phyloP scores from a whole-genome alignment of 1,139 yeast genomes.

The Yamadazyma spencermartinsiae region DNA sequence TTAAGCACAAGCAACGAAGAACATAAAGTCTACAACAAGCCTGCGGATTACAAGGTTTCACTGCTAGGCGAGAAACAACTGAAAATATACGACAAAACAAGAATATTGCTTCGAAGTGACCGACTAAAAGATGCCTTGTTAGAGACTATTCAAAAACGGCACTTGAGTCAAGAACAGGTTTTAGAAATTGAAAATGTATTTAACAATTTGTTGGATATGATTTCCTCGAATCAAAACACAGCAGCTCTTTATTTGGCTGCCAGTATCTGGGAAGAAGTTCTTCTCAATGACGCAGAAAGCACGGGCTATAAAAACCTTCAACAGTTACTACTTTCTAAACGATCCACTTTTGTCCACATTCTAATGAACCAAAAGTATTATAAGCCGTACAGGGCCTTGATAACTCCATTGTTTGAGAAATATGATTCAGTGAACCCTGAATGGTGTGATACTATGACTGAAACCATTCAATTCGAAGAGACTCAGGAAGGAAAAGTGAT shows the following conservation, averaged over 20 bases:
- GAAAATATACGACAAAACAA: neutral
- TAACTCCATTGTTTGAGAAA: constrained; percentile 16
- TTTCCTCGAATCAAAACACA: neutral
- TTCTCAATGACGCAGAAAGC: neutral
- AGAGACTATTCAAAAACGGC: neutral
- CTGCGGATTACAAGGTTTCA: neutral
- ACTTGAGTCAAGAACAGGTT: neutral
- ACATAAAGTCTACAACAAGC: too few species aligned
- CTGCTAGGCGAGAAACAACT: too few species aligned
- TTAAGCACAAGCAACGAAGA: too few species aligned
- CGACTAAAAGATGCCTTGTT: neutral
- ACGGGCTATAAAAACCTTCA: constrained; percentile 14
- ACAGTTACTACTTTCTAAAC: constrained; percentile 16
- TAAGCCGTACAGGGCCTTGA: constrained; percentile 19
- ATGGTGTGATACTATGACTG: constrained; percentile 26
- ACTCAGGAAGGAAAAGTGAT: constrained; percentile 12
- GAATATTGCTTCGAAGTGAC: neutral
- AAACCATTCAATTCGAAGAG: constrained; percentile 20
- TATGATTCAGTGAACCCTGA: constrained; percentile 9
- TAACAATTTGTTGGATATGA: constrained; percentile 2
- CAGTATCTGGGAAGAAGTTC: constrained; percentile 1
- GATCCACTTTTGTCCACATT: constrained; percentile 21
- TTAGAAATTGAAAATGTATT: neutral
- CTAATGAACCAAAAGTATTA: constrained; percentile 24
- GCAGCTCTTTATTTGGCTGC: constrained; percentile 1